A percentile compares a stretch with the other conserved stretches of the same genome.
Conservation (phyloP, 805 yeast species). For the Metschnikowia lachancei region DNA sequence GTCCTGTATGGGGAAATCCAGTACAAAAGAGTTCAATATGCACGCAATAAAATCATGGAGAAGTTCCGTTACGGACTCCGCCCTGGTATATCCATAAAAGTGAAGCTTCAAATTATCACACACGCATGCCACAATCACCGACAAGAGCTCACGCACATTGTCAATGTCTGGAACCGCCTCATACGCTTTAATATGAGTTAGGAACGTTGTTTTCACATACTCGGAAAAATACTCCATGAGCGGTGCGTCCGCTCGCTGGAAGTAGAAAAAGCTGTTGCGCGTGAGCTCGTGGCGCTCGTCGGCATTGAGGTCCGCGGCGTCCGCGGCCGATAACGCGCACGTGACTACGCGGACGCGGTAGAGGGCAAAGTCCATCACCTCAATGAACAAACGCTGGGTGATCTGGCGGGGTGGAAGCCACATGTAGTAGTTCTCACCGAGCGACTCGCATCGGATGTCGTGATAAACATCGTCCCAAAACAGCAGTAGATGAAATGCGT, state of each 20-base stretch:
- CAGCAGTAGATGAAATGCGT: constrained; percentile 11
- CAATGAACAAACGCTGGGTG: constrained; percentile 11
- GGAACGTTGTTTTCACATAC: constrained; percentile 5
- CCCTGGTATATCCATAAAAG: constrained; percentile 12
- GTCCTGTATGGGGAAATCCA: neutral
- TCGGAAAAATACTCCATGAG: constrained; percentile 7
- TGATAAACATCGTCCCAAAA: constrained; percentile 19
- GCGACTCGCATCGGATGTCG: constrained; percentile 12
- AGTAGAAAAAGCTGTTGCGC: constrained; percentile 8
- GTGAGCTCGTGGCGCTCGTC: constrained; percentile 16
- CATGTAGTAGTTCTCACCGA: constrained; percentile 3
- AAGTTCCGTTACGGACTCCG: constrained; percentile 6
- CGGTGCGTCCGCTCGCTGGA: constrained; percentile 7
- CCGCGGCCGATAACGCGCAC: constrained; percentile 8
- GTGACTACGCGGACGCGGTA: constrained; percentile 11
- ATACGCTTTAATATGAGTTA: constrained; percentile 1
- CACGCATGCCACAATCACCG: constrained; percentile 7
- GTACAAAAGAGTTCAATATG: constrained; percentile 1
- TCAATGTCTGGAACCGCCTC: constrained; percentile 3
- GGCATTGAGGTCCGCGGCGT: neutral
- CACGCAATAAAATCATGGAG: constrained; percentile 5
- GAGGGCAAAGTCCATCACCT: constrained; percentile 11
- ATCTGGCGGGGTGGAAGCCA: constrained; percentile 13
- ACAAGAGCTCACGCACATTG: constrained; percentile 10
- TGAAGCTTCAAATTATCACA: constrained; percentile 14